Evolutionary conservation across 1,284 basidiomycete species (phyloP), one percentile per base, ranked within the genome.

Genomic region (Grifola frondosa): DNA sequence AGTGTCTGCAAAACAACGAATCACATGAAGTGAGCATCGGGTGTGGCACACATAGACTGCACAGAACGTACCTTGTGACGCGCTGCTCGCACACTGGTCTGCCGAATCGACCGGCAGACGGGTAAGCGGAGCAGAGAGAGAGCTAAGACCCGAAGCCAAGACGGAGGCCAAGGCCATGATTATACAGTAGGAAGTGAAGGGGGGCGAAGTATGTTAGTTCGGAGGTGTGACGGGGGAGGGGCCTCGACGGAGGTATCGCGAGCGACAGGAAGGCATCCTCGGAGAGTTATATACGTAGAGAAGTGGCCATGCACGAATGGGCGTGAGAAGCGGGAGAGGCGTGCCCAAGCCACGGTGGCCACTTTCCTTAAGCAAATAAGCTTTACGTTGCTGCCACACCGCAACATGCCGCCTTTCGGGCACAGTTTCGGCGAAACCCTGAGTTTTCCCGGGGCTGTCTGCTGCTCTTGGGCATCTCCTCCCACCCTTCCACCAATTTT

Each of bases 51-150:
- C 28, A 26, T n/a, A 31, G 19, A 23, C 34, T n/a, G n/a, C n/a
- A n/a, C n/a, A 26, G 33, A 23, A 57, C 60, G 33, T 44, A 63
- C 62, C 60, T 47, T 61, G 58, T 19, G 60, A 62, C 20, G 51
- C 34, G 48, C 61, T 49, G 46, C 58, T 59, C 6, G 54, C 46
- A 12, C 30, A 37, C 24, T 54, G 49, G 30, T 45, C 48, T 29
- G 37, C 46, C n/a, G 50, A 49, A 44, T 57, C 57, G 34, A 44
- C 52, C 11, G 19, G 46, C 28, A 41, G 49, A 49, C 42, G 35
- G 49, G 39, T 43, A 44, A 31, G 54, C 42, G 37, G 52, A 42
- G 36, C 52, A 41, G 49, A 51, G n/a, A 43, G 48, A 30, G 57
- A 50, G 42, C 37, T 25, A 30, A 60, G 54, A 22, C 56, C 50